phyloP scores from a whole-genome alignment of 352 stramenopile genomes.

The Blastocystis sp. region DNA sequence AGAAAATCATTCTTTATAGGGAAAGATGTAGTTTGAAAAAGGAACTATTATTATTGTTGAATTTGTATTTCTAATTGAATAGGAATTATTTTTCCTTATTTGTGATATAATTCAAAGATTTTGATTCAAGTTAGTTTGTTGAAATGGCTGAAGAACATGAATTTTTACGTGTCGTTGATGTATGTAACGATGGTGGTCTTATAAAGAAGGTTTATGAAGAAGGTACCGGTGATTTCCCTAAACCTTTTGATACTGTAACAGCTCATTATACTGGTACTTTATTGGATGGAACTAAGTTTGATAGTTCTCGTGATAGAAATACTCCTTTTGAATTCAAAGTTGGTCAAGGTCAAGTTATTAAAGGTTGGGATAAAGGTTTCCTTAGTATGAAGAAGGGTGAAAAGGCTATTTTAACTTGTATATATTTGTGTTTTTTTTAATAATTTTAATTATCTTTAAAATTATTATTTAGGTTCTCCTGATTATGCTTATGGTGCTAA shows the following conservation, averaged over 20 bases:
- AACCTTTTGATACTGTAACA: constrained; percentile 44
- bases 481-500: constrained; percentile 51
- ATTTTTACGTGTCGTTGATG: neutral
- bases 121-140: too few relatives aligned
- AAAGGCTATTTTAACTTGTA: constrained; percentile 47
- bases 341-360: constrained; percentile 52
- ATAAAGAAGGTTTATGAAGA: constrained; percentile 70
- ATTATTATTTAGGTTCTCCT: too few relatives aligned
- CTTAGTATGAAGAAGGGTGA: constrained; percentile 49
- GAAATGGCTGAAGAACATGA: neutral
- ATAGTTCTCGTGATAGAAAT: constrained; percentile 62
- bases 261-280: constrained; percentile 81
- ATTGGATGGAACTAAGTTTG: constrained; percentile 74
- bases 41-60: too few relatives aligned
- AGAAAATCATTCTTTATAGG: too few relatives aligned
- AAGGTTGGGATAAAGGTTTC: constrained; percentile 51
- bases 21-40: too few relatives aligned
- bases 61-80: too few relatives aligned
- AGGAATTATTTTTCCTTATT: too few relatives aligned
- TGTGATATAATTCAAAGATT: too few relatives aligned
- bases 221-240: constrained; percentile 58
- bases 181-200: constrained; percentile 56
- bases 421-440: too few relatives aligned
- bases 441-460: too few relatives aligned
- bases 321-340: constrained; percentile 52